Evolutionary conservation across 441 rosid genomes (phyloP).

Genomic region (Croton setiger): DNA sequence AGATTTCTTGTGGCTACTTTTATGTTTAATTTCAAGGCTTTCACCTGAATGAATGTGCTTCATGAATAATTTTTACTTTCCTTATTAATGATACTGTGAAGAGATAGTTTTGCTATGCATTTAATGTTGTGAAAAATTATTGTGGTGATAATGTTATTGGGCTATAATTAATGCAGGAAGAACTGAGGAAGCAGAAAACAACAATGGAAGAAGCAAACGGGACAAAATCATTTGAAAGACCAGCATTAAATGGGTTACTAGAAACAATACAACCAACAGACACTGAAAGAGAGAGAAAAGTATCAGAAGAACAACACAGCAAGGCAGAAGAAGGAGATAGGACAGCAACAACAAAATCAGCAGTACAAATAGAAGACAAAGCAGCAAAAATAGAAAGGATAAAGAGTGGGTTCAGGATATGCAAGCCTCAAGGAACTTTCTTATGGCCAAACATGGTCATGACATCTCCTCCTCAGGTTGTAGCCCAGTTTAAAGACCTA

Average conservation of each 20-base stretch:
- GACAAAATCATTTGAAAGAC: slow-evolving; percentile 26
- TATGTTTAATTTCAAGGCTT: slow-evolving; percentile 7
- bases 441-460: slow-evolving; percentile 63
- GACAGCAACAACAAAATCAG: slow-evolving; percentile 17
- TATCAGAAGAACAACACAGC: slow-evolving; percentile 12
- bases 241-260: slow-evolving; percentile 11
- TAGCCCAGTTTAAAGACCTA: slow-evolving; percentile 32
- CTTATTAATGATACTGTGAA: slow-evolving; percentile 2
- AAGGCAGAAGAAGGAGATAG: slow-evolving; percentile 22
- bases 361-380: slow-evolving; percentile 33
- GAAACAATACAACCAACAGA: slow-evolving; percentile 21
- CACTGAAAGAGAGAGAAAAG: slow-evolving; percentile 22
- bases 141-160: not conserved
- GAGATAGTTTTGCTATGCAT: not conserved
- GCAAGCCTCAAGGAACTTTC: slow-evolving; percentile 76
- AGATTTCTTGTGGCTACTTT: not conserved
- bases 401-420: slow-evolving; percentile 75
- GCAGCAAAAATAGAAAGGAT: slow-evolving; percentile 59
- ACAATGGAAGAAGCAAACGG: slow-evolving; percentile 37
- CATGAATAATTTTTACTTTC: not conserved
- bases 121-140: slow-evolving; percentile 3
- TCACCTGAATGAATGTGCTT: not conserved
- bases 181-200: slow-evolving; percentile 40
- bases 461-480: slow-evolving; percentile 31
- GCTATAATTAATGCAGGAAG: slow-evolving; percentile 41